Base-by-base conservation (phyloP, 352 stramenopile genomes). In the Blastocystis sp. region DNA sequence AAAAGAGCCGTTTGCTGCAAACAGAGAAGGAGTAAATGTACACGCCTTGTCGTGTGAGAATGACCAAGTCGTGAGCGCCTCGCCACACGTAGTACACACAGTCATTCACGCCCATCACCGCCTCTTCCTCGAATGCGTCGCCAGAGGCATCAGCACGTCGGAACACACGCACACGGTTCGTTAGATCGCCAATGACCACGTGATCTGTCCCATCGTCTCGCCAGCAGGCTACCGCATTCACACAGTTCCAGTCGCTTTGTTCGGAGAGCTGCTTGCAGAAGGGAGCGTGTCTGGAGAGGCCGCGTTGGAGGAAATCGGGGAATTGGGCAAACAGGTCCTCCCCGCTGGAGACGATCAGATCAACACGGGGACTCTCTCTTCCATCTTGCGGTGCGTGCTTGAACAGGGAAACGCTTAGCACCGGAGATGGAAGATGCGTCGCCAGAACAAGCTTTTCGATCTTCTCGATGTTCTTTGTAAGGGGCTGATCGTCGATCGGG, bases 151-250 rank as follows among this genome's bases (percentile, higher is more conserved):
- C 45, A 19, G 24, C 24, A 57, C 34, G 57, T 1, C 52, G 14
- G 38, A 76, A 76, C 2, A 84, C 54, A 70, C 69, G 74, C 42
- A 84, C 74, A 3, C 48, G 34, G 61, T 69, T 84, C 4, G 52
- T 34, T 14, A 57, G 60, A 63, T 84, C 74, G n/a, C 74, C 74
- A n/a, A 66, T 34, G 6, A 84, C 21, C 1, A 68, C n/a, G 40
- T 70, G 52, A 17, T 45, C 4, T 0, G 34, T 21, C 11, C 48
- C 4, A 40, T 69, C 34, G 14, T 3, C 24, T 11, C 66, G 38
- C 14, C 48, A 69, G 14, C 42, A 60, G 3, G n/a, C n/a, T 2
- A 10, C 38, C 40, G 54, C 66, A 19, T 59, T 17, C n/a, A 84
- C n/a, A 52, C 74, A 84, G 60, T 84, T 84, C 34, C 68, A n/a